phyloP scores from a whole-genome alignment of 495 filamentous ascomycete species.

The Hypoxylon subgilvum region DNA sequence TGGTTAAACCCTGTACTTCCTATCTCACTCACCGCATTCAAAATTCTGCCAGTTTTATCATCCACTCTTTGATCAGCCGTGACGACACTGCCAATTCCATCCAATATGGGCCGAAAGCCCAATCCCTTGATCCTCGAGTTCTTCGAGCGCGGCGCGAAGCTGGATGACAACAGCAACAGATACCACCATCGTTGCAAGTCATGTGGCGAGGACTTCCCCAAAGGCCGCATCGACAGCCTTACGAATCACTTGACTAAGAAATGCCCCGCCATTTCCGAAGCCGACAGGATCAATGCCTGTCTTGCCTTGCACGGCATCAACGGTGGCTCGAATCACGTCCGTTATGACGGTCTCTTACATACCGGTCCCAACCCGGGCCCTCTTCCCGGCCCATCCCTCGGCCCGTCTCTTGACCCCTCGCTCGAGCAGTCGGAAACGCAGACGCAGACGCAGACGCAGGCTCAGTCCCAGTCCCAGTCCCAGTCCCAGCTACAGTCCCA shows the following conservation, averaged over 20 bases:
- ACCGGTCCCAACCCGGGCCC: conserved; percentile 31
- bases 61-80: conserved; percentile 5
- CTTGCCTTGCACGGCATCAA: conserved; percentile 54
- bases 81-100: conserved; percentile 16
- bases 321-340: conserved; percentile 48
- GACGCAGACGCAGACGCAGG: no score
- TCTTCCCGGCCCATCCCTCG: background rate
- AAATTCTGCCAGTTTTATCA: conserved; percentile 43
- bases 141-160: conserved; percentile 80
- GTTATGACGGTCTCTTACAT: conserved; percentile 32
- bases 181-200: conserved; percentile 87
- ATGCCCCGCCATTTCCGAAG: conserved; percentile 73
- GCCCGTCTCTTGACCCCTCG: background rate
- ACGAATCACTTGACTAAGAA: conserved; percentile 79
- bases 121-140: conserved; percentile 82
- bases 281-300: conserved; percentile 69
- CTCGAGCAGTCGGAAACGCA: no score
- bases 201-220: conserved; percentile 83
- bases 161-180: conserved; percentile 83
- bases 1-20: background rate
- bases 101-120: conserved; percentile 76
- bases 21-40: conserved; percentile 37
- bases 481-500: background rate
- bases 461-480: background rate
- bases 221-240: conserved; percentile 80